A percentile compares a stretch with the other conserved stretches of the same genome.
Conservation (phyloP, 306 rosid genomes). For the Lablab purpureus region DNA sequence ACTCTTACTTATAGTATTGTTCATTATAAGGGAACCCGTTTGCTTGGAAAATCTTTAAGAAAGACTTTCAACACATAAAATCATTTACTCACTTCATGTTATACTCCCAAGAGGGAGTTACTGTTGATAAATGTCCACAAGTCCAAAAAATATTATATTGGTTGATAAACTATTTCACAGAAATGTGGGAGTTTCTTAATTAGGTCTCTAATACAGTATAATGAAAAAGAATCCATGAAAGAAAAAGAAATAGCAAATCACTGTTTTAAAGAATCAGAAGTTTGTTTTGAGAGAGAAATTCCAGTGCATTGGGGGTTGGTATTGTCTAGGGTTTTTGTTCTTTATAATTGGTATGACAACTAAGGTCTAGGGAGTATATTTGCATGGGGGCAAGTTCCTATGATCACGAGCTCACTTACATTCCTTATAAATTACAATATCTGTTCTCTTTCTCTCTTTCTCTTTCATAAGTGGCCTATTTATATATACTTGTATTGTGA, state of each 20-base stretch:
- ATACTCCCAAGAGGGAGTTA: no score
- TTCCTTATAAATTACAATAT: slow-evolving; percentile 8
- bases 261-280: slow-evolving; percentile 59
- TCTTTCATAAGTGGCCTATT: not conserved
- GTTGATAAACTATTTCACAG: no score
- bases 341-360: slow-evolving; percentile 60
- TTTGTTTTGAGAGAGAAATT: slow-evolving; percentile 51
- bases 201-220: no score
- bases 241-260: slow-evolving; percentile 24
- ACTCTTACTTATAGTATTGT: no score
- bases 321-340: slow-evolving; percentile 48
- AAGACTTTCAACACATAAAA: no score
- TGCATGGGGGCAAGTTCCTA: slow-evolving; percentile 59
- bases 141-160: no score
- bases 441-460: not conserved
- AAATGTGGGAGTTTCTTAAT: no score
- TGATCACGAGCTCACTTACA: slow-evolving; percentile 59
- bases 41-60: no score
- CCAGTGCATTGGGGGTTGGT: slow-evolving; percentile 56
- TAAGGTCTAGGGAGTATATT: slow-evolving; percentile 49
- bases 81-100: no score
- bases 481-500: not conserved
- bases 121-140: no score
- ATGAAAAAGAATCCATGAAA: no score
- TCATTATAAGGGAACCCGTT: no score